A percentile compares a stretch with the other conserved stretches of the same genome.
Conservation (phyloP, 1,139 yeast genomes). For the Protomyces pachydermus region DNA sequence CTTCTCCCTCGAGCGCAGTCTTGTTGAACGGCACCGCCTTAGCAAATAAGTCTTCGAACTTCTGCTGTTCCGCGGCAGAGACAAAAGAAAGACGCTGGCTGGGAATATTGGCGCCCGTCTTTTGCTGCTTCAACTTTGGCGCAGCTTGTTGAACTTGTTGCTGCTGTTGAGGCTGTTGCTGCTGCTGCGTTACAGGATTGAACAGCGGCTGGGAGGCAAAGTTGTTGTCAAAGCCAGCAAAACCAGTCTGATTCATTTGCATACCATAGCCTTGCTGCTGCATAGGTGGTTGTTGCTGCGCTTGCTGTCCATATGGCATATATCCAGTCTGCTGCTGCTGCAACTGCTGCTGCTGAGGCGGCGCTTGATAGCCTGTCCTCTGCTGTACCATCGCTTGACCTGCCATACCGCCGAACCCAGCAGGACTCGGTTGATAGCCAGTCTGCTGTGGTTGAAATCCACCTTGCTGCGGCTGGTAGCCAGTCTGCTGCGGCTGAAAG, state of each 20-base stretch:
- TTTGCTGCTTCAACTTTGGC: conserved; percentile 35
- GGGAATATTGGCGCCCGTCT: conserved; percentile 38
- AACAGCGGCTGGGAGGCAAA: neutral
- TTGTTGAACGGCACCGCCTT: conserved; percentile 42
- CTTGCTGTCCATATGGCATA: neutral
- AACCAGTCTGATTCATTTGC: neutral
- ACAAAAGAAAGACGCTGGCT: conserved; percentile 80
- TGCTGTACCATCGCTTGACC: conserved; percentile 29
- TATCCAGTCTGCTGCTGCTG: neutral
- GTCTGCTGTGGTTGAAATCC: conserved; percentile 36
- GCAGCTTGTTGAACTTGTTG: conserved; percentile 34
- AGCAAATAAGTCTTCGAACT: conserved; percentile 71
- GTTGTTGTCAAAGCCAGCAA: conserved; percentile 3
- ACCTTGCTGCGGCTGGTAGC: conserved; percentile 19
- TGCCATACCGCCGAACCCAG: neutral
- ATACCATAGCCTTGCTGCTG: conserved; percentile 22
- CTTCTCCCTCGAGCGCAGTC: conserved; percentile 66
- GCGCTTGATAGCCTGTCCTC: conserved; percentile 35
- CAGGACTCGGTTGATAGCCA: conserved; percentile 34
- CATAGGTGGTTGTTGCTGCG: conserved; percentile 1
- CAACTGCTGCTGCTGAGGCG: neutral
- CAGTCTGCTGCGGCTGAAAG: conserved; percentile 28
- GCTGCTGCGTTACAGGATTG: neutral
- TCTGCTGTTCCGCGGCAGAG: conserved; percentile 75
- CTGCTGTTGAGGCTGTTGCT: conserved; percentile 22